Evolutionary conservation across 805 yeast genomes (phyloP).

Genomic region (Candida maris): DNA sequence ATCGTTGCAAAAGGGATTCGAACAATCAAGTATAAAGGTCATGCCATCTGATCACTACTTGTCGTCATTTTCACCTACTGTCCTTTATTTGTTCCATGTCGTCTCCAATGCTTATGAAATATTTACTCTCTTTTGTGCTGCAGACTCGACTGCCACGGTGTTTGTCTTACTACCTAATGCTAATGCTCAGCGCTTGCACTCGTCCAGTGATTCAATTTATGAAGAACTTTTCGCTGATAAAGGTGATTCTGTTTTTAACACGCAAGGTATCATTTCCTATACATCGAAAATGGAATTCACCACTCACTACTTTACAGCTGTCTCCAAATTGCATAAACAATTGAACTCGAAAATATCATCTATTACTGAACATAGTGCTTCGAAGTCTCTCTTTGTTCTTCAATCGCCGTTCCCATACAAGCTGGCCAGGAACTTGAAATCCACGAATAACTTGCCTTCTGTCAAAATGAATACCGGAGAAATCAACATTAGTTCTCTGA

Average conservation of each 20-base stretch:
- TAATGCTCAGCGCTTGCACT: conserved; percentile 61
- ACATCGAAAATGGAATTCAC: conserved; percentile 52
- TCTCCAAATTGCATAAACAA: conserved; percentile 52
- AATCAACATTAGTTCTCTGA: conserved; percentile 62
- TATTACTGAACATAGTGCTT: conserved; percentile 62
- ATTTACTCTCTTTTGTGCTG: conserved; percentile 61
- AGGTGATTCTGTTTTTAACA: conserved; percentile 39
- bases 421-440: conserved; percentile 43
- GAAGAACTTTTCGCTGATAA: conserved; percentile 48
- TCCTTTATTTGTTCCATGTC: conserved; percentile 65
- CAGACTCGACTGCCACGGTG: conserved; percentile 49
- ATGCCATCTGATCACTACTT: conserved; percentile 53
- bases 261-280: conserved; percentile 49
- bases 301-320: conserved; percentile 50
- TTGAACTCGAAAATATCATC: conserved; percentile 52
- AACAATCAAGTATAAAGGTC: conserved; percentile 48
- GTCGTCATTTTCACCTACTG: conserved; percentile 49
- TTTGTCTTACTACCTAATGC: conserved; percentile 66
- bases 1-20: conserved; percentile 84
- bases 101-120: conserved; percentile 73
- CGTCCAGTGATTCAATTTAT: conserved; percentile 52
- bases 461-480: conserved; percentile 59
- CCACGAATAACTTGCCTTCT: conserved; percentile 56
- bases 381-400: conserved; percentile 60
- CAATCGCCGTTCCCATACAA: conserved; percentile 64